Evolutionary conservation across 169 alveolate species (phyloP), one percentile per base, ranked within the genome.

Genomic region (Plasmodium adleri): DNA sequence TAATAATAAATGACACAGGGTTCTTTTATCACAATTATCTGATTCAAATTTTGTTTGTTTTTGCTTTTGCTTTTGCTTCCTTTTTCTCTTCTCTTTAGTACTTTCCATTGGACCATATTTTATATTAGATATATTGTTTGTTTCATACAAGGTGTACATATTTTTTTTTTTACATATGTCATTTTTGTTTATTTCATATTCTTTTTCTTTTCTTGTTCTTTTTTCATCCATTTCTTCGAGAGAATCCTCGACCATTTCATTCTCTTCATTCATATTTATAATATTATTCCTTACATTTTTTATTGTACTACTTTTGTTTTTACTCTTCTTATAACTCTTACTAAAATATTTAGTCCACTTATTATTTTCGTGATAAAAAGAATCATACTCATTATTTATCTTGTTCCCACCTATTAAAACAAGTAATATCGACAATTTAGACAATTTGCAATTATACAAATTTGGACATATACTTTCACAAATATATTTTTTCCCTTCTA

Each of bases 1-100:
- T 49, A 97, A 90, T 22, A 98, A 90, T 45, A 97, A 74, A 88
- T 98, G 99, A 60, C 96, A 94, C 54, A 91, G 88, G 0, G 96
- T 88, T 20, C 96, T 72, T 43, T 86, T 71, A 54, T 91, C 91
- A 12, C 58, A 86, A 68, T 72, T 58, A 43, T 66, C 68, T 22
- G 66, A n/a, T 1, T 78, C 49, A 76, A 56, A 15, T 20, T 68
- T n/a, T 32, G 50, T 56, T 59, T 72, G 20, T 26, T 47, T 39
- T 39, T 9, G 12, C 39, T 62, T 17, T 28, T 58, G 15, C 54
- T 12, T 39, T 24, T 24, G 22, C 4, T 28, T n/a, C n/a, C 62
- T 32, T 52, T 20, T 17, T 32, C 22, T 26, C 66, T 60, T 45
- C 67, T n/a, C 22, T 59, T 66, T 75, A 15, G 9, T 39, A 26